Evolutionary conservation across 164 flowering plant species (phyloP).

Genomic region (Magnolia kwangsiensis): DNA sequence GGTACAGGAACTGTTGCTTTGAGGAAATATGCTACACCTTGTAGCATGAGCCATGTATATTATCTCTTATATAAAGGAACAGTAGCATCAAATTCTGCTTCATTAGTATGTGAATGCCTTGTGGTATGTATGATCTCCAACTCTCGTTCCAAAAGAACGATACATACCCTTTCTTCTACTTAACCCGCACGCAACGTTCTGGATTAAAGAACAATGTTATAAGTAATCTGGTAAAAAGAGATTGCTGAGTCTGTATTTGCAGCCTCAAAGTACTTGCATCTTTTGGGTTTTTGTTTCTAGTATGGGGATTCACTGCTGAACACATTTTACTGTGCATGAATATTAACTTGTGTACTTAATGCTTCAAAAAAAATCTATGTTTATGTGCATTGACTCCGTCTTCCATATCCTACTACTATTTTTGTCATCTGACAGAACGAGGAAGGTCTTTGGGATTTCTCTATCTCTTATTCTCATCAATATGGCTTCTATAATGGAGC

Average conservation of each 20-base stretch:
- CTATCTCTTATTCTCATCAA: conserved; percentile 86
- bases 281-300: not conserved
- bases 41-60: too few species aligned
- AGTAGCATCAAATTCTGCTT: too few species aligned
- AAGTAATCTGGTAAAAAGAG: not conserved
- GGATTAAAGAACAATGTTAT: not conserved
- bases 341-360: not conserved
- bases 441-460: conserved; percentile 72
- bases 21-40: too few species aligned
- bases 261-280: not conserved
- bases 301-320: not conserved
- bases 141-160: too few species aligned
- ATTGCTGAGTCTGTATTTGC: not conserved
- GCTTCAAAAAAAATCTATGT: not conserved
- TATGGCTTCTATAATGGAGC: conserved; percentile 92
- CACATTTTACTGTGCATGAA: not conserved
- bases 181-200: not conserved
- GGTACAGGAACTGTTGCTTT: too few species aligned
- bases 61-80: too few species aligned
- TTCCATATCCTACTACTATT: conserved; percentile 10
- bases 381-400: not conserved
- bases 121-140: too few species aligned
- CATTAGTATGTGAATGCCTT: too few species aligned
- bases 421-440: conserved; percentile 36
- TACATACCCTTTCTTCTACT: not conserved